Evolutionary conservation across 2,329 filamentous ascomycete genomes (phyloP).

Genomic region (Cordyceps fumosorosea): DNA sequence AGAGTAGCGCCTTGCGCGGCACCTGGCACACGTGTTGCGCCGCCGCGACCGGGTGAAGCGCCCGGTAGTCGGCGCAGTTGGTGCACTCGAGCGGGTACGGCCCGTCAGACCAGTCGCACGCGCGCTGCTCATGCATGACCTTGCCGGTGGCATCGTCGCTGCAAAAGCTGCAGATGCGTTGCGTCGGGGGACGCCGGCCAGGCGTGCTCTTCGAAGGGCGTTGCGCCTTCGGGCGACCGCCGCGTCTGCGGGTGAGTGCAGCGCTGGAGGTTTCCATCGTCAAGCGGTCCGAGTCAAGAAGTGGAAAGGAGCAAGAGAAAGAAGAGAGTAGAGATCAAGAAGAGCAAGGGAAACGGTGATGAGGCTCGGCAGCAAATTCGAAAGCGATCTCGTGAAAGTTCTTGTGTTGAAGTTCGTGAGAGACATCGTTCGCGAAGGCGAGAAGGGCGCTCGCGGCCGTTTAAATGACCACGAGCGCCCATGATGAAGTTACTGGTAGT

Average conservation of each 20-base stretch:
- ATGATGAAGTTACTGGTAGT: not conserved
- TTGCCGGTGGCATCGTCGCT: slow-evolving; percentile 1
- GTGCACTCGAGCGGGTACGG: slow-evolving; percentile 19
- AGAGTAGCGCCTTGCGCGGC: not conserved
- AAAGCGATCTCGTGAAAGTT: not conserved
- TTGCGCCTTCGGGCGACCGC: not conserved
- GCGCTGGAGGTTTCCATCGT: too few species aligned
- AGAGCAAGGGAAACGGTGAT: too few species aligned
- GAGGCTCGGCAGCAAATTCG: too few species aligned
- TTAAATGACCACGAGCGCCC: not conserved
- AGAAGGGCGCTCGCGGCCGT: not conserved
- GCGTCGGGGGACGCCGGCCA: not conserved
- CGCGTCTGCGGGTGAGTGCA: not conserved
- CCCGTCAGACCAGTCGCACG: slow-evolving; percentile 15
- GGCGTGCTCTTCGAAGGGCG: not conserved
- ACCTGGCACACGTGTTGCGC: slow-evolving; percentile 15
- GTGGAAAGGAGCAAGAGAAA: too few species aligned
- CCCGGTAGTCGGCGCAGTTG: slow-evolving; percentile 22
- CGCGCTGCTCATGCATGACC: not conserved
- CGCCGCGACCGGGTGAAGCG: not conserved
- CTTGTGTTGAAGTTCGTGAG: not conserved
- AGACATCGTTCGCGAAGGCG: not conserved
- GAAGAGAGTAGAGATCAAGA: too few species aligned
- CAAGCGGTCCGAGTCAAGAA: too few species aligned
- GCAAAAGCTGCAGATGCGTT: slow-evolving; percentile 17